Evolutionary conservation across 2,329 filamentous ascomycete genomes (phyloP), one percentile per base, ranked within the genome.

Genomic region (Aspergillus fischeri): DNA sequence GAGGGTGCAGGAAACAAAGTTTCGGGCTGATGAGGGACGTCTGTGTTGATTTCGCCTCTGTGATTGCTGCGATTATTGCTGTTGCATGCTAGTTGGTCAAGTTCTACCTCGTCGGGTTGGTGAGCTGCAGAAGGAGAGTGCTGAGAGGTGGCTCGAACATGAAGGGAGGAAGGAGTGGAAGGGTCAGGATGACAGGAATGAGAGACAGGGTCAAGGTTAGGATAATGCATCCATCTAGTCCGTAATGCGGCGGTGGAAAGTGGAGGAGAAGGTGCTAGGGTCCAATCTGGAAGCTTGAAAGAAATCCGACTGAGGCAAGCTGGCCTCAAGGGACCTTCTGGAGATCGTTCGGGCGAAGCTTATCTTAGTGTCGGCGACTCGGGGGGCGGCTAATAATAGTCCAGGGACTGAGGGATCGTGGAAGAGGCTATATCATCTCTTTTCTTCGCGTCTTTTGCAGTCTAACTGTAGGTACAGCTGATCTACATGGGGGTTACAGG

Each of bases 311-410:
- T 63, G 55, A 62, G 60, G 61, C 64, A 66, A 70, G 63, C 65
- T 70, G 67, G 66, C 67, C 67, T 70, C 56, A 60, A 58, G 49
- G 21, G 24, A 56, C 10, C 9, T 10, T 21, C 42, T 47, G 44
- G 44, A 47, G 24, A 47, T 24, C 8, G 44, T 25, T 47, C 14
- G 44, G 44, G 44, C 21, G 44, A 47, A 47, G 44, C 44, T 47
- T 47, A 47, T 47, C 44, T 47, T 47, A 47, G 21, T 24, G 20
- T 44, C 41, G 25, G 25, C 25, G 25, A 27, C 25, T 27, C 25
- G 21, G 11, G 3, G 8, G 44, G 27, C 24, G 42, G 21, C 44
- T 47, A 47, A 47, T 25, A 25, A 47, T 44, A 44, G 41, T 21
- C 6, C 32, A 35, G 32, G 32, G 32, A 35, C 14, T 27, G n/a